Evolutionary conservation across 1,284 basidiomycete genomes (phyloP), one percentile per base, ranked within the genome.

Genomic region (Cutaneotrichosporon daszewskae): DNA sequence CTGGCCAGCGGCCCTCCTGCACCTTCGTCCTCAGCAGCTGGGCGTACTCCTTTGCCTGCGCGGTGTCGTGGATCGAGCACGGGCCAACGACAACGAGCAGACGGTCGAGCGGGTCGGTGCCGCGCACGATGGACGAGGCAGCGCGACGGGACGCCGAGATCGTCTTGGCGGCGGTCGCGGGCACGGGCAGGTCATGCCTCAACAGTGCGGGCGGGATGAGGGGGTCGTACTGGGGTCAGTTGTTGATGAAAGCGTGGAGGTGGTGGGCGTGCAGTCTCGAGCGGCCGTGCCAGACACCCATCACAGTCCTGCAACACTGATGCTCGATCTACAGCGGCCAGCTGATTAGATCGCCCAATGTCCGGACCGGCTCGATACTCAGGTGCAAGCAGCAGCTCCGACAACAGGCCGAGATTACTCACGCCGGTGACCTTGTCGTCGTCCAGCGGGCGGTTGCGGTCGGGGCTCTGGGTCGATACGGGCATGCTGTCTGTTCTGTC

Each of bases 1-100:
- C 76, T 7, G 65, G 62, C 67, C 87, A 49, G 72, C 79, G 81
- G 12, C 82, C 76, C 25, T 85, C 78, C 66, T 84, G 54, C 7
- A 72, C 66, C 23, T 67, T 83, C 2, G 76, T 73, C 60, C 81
- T 83, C 59, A 95, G 78, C 28, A 82, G 76, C 23, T 75, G 74
- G 24, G 91, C 92, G 67, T 98, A 98, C 66, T 91, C 87, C 49
- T 91, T 72, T 4, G 94, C 92, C 68, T 92, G 87, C 37, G 84
- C 80, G 4, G 87, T 73, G 23, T 83, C 87, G 71, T 98, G 94
- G 56, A 98, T 95, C 3, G 88, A 94, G 76, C 94, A 98, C 16
- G 94, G 94, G 4, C 94, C 94, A 51, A 95, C 85, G 57, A 96
- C 77, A 63, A 95, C 90, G 37, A 96, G 76, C 1, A 96, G 55